Conservation (phyloP, 1,284 basidiomycete species). For the Sporisorium graminicola region DNA sequence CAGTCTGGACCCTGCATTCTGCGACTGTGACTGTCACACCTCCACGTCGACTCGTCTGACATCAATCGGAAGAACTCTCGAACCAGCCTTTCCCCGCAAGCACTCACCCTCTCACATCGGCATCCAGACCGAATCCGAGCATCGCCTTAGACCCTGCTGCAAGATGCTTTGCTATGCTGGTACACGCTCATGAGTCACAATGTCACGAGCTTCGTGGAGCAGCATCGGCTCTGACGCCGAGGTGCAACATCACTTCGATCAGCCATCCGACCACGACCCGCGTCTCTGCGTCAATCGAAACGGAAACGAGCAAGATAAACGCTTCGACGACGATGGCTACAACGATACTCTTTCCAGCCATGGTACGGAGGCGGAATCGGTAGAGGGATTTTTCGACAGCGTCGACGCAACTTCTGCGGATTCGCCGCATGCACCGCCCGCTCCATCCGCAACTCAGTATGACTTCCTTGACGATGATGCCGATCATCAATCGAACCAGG, state of each 20-base stretch:
- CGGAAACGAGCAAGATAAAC: not conserved
- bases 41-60: constrained; percentile 11
- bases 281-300: not conserved
- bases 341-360: not conserved
- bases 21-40: not conserved
- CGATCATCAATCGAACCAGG: constrained; percentile 25
- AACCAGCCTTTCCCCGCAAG: not conserved
- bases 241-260: constrained; percentile 33
- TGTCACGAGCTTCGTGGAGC: constrained; percentile 34
- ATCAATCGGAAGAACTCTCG: not conserved
- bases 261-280: constrained; percentile 22
- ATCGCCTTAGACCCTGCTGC: not conserved
- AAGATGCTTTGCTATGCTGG: not conserved
- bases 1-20: constrained; percentile 1
- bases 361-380: not conserved
- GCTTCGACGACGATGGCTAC: not conserved
- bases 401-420: constrained; percentile 5
- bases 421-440: not conserved
- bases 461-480: constrained; percentile 18
- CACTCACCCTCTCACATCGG: not conserved
- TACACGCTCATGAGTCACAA: constrained; percentile 2
- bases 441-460: not conserved
- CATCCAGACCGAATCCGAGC: not conserved
- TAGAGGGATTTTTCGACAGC: constrained; percentile 9
- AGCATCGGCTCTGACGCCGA: constrained; percentile 38